Evolutionary conservation across 345 rosid species (phyloP).

Genomic region (Populus alba): DNA sequence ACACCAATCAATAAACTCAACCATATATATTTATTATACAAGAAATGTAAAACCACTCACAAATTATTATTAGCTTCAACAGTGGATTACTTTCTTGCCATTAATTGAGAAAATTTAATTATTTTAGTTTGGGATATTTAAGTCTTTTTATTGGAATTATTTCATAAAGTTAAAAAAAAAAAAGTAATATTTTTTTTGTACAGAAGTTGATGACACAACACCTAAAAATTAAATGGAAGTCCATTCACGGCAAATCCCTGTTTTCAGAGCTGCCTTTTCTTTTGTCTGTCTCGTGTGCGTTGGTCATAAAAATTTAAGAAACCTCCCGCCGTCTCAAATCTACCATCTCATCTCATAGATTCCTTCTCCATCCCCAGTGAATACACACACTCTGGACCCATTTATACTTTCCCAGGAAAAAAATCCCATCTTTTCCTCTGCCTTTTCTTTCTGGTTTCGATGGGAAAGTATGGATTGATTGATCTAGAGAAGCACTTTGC

Average conservation of each 20-base stretch:
- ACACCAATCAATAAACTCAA: too few relatives aligned
- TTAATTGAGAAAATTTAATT: too few relatives aligned
- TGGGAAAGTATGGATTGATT: slow-evolving; percentile 44
- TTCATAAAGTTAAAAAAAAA: too few relatives aligned
- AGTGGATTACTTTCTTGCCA: too few relatives aligned
- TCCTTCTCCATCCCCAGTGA: background rate
- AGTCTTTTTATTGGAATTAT: too few relatives aligned
- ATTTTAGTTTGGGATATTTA: too few relatives aligned
- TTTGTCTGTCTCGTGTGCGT: background rate
- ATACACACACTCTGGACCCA: background rate
- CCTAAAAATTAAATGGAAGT: too few relatives aligned
- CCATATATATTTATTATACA: too few relatives aligned
- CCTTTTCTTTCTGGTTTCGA: background rate
- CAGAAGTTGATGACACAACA: too few relatives aligned
- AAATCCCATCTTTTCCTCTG: background rate
- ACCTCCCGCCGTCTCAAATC: background rate
- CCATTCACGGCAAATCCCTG: background rate
- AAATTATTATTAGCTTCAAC: too few relatives aligned
- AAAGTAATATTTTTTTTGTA: too few relatives aligned
- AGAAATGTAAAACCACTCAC: too few relatives aligned
- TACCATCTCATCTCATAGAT: background rate
- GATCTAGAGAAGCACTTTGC: slow-evolving; percentile 85
- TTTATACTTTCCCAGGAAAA: background rate
- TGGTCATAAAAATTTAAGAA: background rate
- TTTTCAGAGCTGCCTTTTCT: background rate